Evolutionary conservation across 1,139 yeast genomes (phyloP), one percentile per base, ranked within the genome.

Genomic region (Yamadazyma jaroonii): DNA sequence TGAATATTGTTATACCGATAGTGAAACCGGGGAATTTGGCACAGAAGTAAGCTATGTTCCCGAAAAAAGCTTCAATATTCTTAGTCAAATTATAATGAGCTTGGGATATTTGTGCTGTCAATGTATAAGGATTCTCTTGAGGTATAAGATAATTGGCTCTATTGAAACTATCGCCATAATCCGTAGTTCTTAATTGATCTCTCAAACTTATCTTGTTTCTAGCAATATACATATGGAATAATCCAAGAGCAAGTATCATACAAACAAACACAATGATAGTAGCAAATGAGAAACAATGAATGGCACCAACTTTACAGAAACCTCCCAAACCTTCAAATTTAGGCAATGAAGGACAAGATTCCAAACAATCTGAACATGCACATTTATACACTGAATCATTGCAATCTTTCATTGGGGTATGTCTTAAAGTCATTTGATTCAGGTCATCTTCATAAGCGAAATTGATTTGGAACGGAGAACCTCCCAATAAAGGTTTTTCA

Each of bases 381-480:
- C 98, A 89, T 47, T 75, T 74, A 54, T 74, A 90, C 32, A 77
- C 80, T 2, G 64, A 56, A 47, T 79, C 85, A 47, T 79, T 74
- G 56, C 97, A 92, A n/a, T 59, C 39, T 44, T 69, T 67, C 43
- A 74, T 64, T 2, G 59, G 51, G 1, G 72, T 68, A 6, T 48
- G 29, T 35, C 67, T 45, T 32, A 64, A 50, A 4, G 25, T 29
- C 25, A 64, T 42, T 1, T 49, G 44, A 0, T 48, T 41, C n/a
- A n/a, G n/a, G n/a, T 58, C 54, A 3, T 48, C 23, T 9, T 61
- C 63, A 64, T 79, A 86, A 7, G 72, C 64, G 56, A 80, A 89
- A 56, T 90, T 84, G 48, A 92, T 90, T 56, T 92, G 97, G 56
- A 92, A 89, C 0, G 97, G 97, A 0, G 96, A 87, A 0, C 97